Evolutionary conservation across 257 asterid genomes (phyloP).

Genomic region (Gentiana straminea): DNA sequence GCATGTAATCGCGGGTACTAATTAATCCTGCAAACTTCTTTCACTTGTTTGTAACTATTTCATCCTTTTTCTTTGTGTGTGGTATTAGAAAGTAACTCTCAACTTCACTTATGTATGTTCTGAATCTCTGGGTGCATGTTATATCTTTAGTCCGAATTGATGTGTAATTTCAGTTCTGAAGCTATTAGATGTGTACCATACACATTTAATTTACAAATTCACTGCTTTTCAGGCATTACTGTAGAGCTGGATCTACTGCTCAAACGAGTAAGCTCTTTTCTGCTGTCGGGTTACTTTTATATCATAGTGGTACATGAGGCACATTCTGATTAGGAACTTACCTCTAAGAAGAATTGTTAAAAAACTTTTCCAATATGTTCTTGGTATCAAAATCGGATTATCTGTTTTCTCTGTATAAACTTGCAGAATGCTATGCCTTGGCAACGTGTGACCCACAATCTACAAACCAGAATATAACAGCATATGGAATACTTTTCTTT

Average conservation of each 20-base stretch:
- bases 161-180: conserved; percentile 7
- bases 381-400: too few relatives aligned
- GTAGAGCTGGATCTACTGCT: conserved; percentile 85
- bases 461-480: conserved; percentile 80
- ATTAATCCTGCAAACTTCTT: conserved; percentile 17
- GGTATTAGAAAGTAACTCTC: background rate
- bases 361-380: too few relatives aligned
- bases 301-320: too few relatives aligned
- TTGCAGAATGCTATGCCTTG: conserved; percentile 65
- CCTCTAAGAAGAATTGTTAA: too few relatives aligned
- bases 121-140: too few relatives aligned
- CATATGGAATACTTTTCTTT: conserved; percentile 75
- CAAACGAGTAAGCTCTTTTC: conserved; percentile 44
- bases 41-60: background rate
- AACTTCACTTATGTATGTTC: background rate
- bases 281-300: background rate
- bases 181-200: conserved; percentile 9
- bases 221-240: conserved; percentile 53
- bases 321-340: too few relatives aligned
- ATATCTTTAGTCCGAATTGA: background rate
- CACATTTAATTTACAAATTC: conserved; percentile 7
- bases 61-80: background rate
- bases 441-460: conserved; percentile 70
- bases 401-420: conserved; percentile 11
- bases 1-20: conserved; percentile 80